A percentile compares a stretch with the other conserved stretches of the same genome.
Conservation (phyloP, 2,329 filamentous ascomycete genomes). For the Cladosporium sp. region DNA sequence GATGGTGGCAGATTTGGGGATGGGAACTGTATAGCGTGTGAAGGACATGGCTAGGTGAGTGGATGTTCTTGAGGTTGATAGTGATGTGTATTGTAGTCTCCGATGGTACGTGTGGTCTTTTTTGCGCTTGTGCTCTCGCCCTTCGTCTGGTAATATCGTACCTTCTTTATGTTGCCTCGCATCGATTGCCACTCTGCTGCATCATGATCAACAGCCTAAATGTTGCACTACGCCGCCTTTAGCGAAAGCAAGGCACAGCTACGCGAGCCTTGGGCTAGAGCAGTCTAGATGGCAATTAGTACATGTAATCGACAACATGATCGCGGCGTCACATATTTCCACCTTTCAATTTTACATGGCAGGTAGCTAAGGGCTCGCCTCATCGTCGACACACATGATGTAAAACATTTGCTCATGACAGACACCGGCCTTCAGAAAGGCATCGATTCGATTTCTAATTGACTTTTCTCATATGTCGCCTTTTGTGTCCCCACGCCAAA, state of each 20-base stretch:
- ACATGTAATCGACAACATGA: background rate
- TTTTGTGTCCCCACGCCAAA: constrained; percentile 11
- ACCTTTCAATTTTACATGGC: no score
- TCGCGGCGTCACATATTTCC: background rate
- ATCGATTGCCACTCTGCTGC: background rate
- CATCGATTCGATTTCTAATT: background rate
- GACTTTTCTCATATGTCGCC: constrained; percentile 15
- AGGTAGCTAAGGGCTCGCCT: background rate
- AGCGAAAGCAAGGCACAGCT: background rate
- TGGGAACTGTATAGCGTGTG: constrained; percentile 6
- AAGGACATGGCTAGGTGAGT: background rate
- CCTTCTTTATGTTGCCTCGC: background rate
- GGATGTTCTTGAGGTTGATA: background rate
- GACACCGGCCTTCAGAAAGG: background rate
- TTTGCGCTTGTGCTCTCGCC: background rate
- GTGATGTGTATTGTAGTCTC: background rate
- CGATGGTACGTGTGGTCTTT: background rate
- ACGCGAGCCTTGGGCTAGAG: background rate
- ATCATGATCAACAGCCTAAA: background rate
- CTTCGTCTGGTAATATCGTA: background rate
- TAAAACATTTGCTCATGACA: background rate
- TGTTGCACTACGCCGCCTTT: background rate
- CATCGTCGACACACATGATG: background rate
- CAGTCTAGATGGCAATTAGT: background rate
- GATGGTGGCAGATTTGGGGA: background rate